Conservation (phyloP, 345 rosid species). For the Gossypium stocksii region DNA sequence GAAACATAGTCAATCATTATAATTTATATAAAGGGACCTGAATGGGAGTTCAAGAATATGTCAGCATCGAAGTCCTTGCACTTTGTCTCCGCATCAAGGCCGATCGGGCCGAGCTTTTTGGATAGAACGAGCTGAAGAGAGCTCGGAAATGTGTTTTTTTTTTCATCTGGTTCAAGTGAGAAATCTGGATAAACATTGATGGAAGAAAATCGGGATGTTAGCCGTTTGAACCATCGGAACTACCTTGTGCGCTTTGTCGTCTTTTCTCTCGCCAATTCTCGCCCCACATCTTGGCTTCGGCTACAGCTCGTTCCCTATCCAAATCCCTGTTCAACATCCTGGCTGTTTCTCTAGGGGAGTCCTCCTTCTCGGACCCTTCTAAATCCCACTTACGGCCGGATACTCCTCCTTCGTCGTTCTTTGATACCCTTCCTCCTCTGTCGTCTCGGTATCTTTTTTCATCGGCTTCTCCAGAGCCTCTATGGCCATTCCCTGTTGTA, state of each 20-base stretch:
- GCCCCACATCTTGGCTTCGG: slow-evolving; percentile 99
- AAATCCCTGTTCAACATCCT: slow-evolving; percentile 63
- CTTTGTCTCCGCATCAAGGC: background rate
- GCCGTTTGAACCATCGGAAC: slow-evolving; percentile 44
- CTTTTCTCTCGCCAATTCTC: slow-evolving; percentile 90
- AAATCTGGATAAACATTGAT: background rate
- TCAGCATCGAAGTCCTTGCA: slow-evolving; percentile 12
- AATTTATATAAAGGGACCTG: too few species aligned
- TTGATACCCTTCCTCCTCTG: slow-evolving; percentile 54
- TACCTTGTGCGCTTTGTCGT: slow-evolving; percentile 62
- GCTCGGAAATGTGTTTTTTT: background rate
- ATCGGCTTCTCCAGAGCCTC: slow-evolving; percentile 45
- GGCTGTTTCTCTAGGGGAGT: slow-evolving; percentile 76
- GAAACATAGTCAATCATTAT: too few species aligned
- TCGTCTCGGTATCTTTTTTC: slow-evolving; percentile 57
- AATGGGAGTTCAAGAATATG: background rate
- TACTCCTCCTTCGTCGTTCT: slow-evolving; percentile 71
- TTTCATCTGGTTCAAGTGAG: background rate
- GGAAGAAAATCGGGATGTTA: slow-evolving; percentile 11
- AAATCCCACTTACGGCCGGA: slow-evolving; percentile 71
- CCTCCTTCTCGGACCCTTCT: slow-evolving; percentile 84
- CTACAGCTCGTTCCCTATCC: slow-evolving; percentile 83
- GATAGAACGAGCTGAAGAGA: background rate
- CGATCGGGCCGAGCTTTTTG: slow-evolving; percentile 3
- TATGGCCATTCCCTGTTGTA: slow-evolving; percentile 23